Percentiles rank a stretch among this genome's conserved stretches.
These are phyloP conservation scores for Oryza punctata DNA, from an alignment of 176 grass and related monocot species.

Conservation along the genomic window DNA sequence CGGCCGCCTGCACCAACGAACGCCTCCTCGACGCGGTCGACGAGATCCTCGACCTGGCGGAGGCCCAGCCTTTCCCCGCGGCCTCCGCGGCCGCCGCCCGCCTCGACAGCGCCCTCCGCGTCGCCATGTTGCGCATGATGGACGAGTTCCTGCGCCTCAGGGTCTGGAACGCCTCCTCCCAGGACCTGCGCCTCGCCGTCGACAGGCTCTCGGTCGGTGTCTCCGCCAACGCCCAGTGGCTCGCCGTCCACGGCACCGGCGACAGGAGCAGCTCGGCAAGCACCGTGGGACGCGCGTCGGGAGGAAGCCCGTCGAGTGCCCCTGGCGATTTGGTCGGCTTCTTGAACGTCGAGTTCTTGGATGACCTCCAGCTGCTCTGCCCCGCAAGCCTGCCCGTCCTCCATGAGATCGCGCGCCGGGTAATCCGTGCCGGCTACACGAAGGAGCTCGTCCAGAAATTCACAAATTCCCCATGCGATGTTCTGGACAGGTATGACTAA, in stretches of 20 bases:
- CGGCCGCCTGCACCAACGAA: conserved; percentile 24
- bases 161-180: conserved; percentile 28
- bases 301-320: conserved; percentile 3
- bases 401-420: conserved; percentile 33
- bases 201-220: not conserved
- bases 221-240: not conserved
- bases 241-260: not conserved
- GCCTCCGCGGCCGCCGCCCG: not conserved
- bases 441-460: conserved; percentile 11
- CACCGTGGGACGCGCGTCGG: conserved; percentile 7
- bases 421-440: conserved; percentile 10
- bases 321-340: not conserved
- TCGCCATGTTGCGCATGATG: conserved; percentile 22
- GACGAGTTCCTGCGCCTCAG: conserved; percentile 38
- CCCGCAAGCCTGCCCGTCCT: conserved; percentile 22
- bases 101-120: not conserved
- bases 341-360: conserved; percentile 17
- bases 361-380: not conserved
- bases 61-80: not conserved
- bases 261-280: conserved; percentile 7
- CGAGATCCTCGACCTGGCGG: conserved; percentile 29
- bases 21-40: conserved; percentile 26
- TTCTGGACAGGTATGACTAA: conserved; percentile 26
- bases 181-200: conserved; percentile 3
- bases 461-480: conserved; percentile 25